These are phyloP conservation scores for Bromus sterilis DNA, from an alignment of 176 grass and related monocot genomes.

Conservation along the genomic window DNA sequence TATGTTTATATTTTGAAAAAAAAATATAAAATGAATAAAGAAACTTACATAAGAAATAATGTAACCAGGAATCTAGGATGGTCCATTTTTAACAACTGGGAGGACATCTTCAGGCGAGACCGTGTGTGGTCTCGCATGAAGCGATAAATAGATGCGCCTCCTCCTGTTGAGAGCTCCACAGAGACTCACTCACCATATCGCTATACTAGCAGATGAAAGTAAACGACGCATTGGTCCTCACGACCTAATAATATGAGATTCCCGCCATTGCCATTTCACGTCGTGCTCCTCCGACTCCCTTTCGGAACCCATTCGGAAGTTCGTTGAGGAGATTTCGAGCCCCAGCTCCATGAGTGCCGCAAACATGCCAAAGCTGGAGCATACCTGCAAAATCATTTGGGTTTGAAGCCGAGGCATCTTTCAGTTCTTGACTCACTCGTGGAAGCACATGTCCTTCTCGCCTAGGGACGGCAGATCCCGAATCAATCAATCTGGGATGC, in stretches of 20 bases:
- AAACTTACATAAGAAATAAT: too few relatives aligned
- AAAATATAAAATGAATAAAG: too few relatives aligned
- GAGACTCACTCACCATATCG: too few relatives aligned
- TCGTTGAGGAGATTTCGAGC: neutral
- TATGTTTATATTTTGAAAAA: too few relatives aligned
- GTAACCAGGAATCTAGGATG: too few relatives aligned
- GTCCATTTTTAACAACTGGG: too few relatives aligned
- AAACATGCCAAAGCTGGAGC: neutral
- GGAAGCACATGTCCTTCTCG: slow-evolving; percentile 20
- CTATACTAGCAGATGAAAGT: neutral
- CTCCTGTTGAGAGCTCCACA: too few relatives aligned
- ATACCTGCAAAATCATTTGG: neutral
- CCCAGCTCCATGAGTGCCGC: neutral
- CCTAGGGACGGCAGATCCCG: neutral
- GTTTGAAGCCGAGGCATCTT: neutral
- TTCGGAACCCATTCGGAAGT: neutral
- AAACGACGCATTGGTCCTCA: neutral
- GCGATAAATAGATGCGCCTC: too few relatives aligned
- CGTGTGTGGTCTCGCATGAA: too few relatives aligned
- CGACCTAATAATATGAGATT: neutral
- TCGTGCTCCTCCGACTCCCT: neutral
- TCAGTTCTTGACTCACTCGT: neutral
- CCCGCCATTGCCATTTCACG: neutral
- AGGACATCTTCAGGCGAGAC: too few relatives aligned
- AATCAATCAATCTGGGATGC: slow-evolving; percentile 18